Evolutionary conservation across 148 eudicot genomes (phyloP).

Genomic region (Rhododendron ovatum): DNA sequence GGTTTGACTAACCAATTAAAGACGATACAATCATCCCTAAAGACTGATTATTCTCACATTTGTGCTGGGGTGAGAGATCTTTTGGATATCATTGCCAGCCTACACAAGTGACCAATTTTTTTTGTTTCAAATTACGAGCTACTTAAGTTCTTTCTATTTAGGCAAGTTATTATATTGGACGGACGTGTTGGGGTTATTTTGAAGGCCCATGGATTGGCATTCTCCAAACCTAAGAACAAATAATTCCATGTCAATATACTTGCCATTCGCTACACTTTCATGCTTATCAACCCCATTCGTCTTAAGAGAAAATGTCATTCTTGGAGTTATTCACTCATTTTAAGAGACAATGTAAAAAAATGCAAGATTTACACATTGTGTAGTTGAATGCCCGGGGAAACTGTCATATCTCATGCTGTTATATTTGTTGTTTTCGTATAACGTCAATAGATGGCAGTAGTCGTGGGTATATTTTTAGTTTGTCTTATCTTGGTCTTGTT

Average conservation of each 20-base stretch:
- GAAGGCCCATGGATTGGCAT: neutral
- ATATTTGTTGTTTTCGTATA: neutral
- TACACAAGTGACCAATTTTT: neutral
- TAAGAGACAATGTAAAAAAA: neutral
- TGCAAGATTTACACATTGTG: neutral
- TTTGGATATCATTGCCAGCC: neutral
- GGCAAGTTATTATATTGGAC: neutral
- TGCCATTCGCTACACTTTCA: neutral
- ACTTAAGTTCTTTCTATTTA: neutral
- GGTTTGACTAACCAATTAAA: neutral
- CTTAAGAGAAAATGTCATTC: neutral
- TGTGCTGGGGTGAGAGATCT: neutral
- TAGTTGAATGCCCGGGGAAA: neutral
- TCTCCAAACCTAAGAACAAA: neutral
- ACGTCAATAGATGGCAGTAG: neutral
- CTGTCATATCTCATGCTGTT: neutral
- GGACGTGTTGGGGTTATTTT: neutral
- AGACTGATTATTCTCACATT: neutral
- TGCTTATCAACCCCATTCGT: neutral
- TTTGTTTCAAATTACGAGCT: neutral
- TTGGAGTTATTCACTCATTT: neutral
- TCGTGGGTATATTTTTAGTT: neutral
- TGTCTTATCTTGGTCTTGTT: slow-evolving; percentile 3
- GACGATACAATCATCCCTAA: neutral
- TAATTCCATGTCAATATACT: neutral